Evolutionary conservation across 2,329 filamentous ascomycete species (phyloP), one percentile per base, ranked within the genome.

Genomic region (Zasmidium citrigriseum): DNA sequence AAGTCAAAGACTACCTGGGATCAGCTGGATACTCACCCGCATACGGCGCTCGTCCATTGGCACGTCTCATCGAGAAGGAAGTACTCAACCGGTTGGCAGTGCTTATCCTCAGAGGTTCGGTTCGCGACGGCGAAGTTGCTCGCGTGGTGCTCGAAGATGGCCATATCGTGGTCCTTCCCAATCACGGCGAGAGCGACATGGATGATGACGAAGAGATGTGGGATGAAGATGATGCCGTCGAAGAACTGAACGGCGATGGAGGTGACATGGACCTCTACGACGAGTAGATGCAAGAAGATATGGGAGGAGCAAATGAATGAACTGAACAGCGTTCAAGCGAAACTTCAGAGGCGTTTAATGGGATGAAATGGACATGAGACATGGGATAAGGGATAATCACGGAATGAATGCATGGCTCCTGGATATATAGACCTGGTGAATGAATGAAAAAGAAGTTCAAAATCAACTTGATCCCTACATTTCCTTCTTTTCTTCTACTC

Each of bases 41-140:
- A 0, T 99, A 99, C 70, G 95, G 95, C 75, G 95, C 95, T 44
- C 85, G 95, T 58, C 95, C 95, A 34, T 80, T 99, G 21, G 86
- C 89, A 18, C 85, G 95, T 54, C 85, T 99, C 59, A 97, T 99
- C 67, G 95, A 99, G 80, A 95, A 95, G 78, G 95, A 99, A 76
- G 91, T 99, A 2, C 86, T 99, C 69, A 99, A 99, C 77, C 87
- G 88, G 51, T 80, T 99, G 63, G 95, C 95, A 1, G 90, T 99
- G 44, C 83, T 98, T 63, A 96, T 99, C 63, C 82, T 99, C 22
- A 86, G 92, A 63, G 91, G 91, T 63, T 87, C 85, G 55, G 88
- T 99, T 73, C 86, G 83, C 67, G 93, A 99, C 65, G 93, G 93
- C 46, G 95, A 99, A 78, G 78, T 76, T 1, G 95, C 95, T 1